Conservation (phyloP, 495 filamentous ascomycete species). For the Aspergillus kassunensis region DNA sequence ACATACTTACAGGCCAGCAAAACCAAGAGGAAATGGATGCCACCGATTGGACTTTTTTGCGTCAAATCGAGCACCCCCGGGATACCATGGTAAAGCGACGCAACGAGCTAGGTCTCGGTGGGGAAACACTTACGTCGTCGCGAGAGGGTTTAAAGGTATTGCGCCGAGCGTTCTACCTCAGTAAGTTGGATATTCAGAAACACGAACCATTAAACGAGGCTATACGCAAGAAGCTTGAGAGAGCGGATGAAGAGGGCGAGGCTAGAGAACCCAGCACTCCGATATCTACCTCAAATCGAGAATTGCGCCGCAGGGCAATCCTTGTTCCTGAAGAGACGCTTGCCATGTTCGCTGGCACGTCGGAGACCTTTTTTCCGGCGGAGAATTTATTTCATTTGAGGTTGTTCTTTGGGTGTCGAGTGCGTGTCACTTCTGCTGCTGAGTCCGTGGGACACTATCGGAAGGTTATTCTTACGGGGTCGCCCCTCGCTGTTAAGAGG, state of each 20-base stretch:
- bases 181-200: too few species aligned
- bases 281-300: too few species aligned
- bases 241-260: neutral
- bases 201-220: too few species aligned
- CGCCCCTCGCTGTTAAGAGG: slow-evolving; percentile 27
- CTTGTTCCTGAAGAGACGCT: slow-evolving; percentile 38
- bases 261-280: neutral
- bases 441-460: slow-evolving; percentile 34
- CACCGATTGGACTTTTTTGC: neutral
- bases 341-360: slow-evolving; percentile 30
- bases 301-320: too few species aligned
- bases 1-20: slow-evolving; percentile 7
- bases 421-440: slow-evolving; percentile 28
- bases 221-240: too few species aligned
- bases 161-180: neutral
- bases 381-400: slow-evolving; percentile 41
- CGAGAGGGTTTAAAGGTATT: neutral
- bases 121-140: neutral
- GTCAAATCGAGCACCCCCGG: neutral
- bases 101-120: too few species aligned
- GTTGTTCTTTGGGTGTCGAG: slow-evolving; percentile 37
- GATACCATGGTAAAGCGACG: neutral
- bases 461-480: slow-evolving; percentile 35
- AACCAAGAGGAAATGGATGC: neutral
- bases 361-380: slow-evolving; percentile 13